Conservation (phyloP, 257 asterid genomes). For the Verbena officinalis region DNA sequence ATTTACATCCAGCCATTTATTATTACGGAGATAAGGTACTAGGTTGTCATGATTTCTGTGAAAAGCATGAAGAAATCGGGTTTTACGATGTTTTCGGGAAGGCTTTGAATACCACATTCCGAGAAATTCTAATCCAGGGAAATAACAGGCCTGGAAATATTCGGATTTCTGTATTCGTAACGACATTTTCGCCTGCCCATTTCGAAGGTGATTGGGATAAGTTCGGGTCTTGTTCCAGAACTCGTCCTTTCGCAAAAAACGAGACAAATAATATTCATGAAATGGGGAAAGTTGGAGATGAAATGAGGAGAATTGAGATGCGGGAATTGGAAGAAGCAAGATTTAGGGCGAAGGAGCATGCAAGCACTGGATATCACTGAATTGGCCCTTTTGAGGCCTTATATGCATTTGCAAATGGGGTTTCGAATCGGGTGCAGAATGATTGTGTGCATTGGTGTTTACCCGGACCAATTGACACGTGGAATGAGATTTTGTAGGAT, state of each 20-base stretch:
- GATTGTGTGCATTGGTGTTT: conserved; percentile 96
- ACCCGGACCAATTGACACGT: conserved; percentile 85
- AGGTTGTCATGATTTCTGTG: conserved; percentile 69
- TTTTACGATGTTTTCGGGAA: conserved; percentile 53
- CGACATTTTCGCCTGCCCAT: conserved; percentile 79
- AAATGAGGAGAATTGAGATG: conserved; percentile 63
- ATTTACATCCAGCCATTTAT: conserved; percentile 51
- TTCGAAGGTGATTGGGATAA: conserved; percentile 91
- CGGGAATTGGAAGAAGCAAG: conserved; percentile 42
- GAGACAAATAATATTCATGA: conserved; percentile 58
- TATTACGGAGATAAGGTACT: conserved; percentile 37
- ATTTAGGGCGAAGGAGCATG: conserved; percentile 20
- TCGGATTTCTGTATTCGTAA: conserved; percentile 41
- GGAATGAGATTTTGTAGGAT: conserved; percentile 75
- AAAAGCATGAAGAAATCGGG: conserved; percentile 59
- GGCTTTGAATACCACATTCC: conserved; percentile 56
- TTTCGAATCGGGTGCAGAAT: conserved; percentile 54
- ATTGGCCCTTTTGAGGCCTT: conserved; percentile 68
- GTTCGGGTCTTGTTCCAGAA: conserved; percentile 70
- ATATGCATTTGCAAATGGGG: conserved; percentile 80
- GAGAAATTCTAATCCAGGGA: conserved; percentile 25
- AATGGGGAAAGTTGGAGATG: conserved; percentile 59
- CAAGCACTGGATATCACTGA: conserved; percentile 62
- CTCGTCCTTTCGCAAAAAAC: conserved; percentile 43
- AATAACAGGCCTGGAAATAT: neutral